These are phyloP conservation scores for Borealophlyctis nickersoniae DNA, from an alignment of 192 early-diverging fungal species.

Conservation along the genomic window DNA sequence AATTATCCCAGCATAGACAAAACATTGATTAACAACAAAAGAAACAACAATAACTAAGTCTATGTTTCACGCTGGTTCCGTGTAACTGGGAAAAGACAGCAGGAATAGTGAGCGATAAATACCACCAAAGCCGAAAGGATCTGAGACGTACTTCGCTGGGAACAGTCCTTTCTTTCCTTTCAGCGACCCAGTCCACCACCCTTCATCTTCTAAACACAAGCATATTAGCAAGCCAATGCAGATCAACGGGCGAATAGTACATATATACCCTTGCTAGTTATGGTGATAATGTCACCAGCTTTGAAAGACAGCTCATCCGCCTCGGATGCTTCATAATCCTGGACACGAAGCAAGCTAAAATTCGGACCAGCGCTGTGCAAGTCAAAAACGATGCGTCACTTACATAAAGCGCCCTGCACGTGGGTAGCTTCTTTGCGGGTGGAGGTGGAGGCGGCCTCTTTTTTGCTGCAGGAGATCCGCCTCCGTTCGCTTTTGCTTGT, in stretches of 20 bases:
- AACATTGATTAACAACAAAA: too few relatives aligned
- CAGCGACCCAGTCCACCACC: constrained; percentile 53
- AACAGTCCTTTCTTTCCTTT: constrained; percentile 49
- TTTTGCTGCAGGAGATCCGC: constrained; percentile 32
- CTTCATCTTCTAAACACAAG: constrained; percentile 39
- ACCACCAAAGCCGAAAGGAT: too few relatives aligned
- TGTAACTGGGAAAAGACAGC: too few relatives aligned
- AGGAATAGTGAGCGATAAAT: too few relatives aligned
- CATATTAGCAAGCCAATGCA: not conserved
- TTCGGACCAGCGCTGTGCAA: not conserved
- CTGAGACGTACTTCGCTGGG: constrained; percentile 42
- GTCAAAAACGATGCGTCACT: not conserved
- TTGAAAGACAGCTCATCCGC: constrained; percentile 63
- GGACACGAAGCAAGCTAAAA: not conserved
- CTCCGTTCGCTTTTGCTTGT: constrained; percentile 6
- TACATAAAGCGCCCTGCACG: constrained; percentile 45
- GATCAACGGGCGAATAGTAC: too few relatives aligned
- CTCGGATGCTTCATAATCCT: constrained; percentile 53
- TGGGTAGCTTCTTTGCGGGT: constrained; percentile 50
- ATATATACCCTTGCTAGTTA: constrained; percentile 40
- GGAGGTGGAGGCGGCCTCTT: constrained; percentile 49
- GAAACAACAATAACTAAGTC: too few relatives aligned
- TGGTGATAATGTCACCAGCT: constrained; percentile 56
- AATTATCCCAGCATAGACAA: too few relatives aligned
- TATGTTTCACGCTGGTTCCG: too few relatives aligned